Percentiles rank a stretch among this genome's conserved stretches.
phyloP scores from a whole-genome alignment of 1,284 basidiomycete species.

The Ustilago sp. region DNA sequence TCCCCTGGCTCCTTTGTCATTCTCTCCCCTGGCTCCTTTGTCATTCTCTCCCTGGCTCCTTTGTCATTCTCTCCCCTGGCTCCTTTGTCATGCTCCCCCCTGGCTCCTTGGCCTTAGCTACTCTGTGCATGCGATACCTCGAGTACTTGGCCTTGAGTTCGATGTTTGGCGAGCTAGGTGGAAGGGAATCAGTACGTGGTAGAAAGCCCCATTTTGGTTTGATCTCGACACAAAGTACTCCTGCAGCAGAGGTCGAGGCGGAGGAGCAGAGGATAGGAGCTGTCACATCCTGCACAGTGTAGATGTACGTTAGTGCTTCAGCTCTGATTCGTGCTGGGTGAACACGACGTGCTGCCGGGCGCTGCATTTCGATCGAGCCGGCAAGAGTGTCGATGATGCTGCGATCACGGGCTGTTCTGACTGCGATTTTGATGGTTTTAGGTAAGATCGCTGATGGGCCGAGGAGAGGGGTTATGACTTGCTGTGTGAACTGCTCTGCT shows the following conservation, averaged over 20 bases:
- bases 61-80: conserved; percentile 1
- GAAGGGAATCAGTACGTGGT: conserved; percentile 20
- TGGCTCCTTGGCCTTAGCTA: conserved; percentile 15
- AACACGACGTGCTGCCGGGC: conserved; percentile 21
- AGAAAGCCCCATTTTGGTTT: conserved; percentile 56
- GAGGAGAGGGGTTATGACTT: conserved; percentile 35
- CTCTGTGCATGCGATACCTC: conserved; percentile 43
- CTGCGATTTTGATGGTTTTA: conserved; percentile 14
- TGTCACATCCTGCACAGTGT: conserved; percentile 46
- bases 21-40: not conserved
- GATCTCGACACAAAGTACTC: conserved; percentile 46
- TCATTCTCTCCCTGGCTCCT: too few relatives aligned
- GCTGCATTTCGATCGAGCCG: conserved; percentile 36
- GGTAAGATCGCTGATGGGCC: conserved; percentile 22
- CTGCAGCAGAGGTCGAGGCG: not conserved
- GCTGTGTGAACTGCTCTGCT: conserved; percentile 24
- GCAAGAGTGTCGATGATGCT: conserved; percentile 39
- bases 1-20: conserved; percentile 7
- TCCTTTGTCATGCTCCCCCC: conserved; percentile 4
- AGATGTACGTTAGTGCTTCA: conserved; percentile 26
- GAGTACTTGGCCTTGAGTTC: conserved; percentile 45
- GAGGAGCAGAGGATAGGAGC: conserved; percentile 11
- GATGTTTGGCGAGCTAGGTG: conserved; percentile 28
- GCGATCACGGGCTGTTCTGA: conserved; percentile 20
- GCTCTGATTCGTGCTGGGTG: conserved; percentile 31